Evolutionary conservation across 73 alveolate genomes (phyloP).

Genomic region (Symbiodinium natans): DNA sequence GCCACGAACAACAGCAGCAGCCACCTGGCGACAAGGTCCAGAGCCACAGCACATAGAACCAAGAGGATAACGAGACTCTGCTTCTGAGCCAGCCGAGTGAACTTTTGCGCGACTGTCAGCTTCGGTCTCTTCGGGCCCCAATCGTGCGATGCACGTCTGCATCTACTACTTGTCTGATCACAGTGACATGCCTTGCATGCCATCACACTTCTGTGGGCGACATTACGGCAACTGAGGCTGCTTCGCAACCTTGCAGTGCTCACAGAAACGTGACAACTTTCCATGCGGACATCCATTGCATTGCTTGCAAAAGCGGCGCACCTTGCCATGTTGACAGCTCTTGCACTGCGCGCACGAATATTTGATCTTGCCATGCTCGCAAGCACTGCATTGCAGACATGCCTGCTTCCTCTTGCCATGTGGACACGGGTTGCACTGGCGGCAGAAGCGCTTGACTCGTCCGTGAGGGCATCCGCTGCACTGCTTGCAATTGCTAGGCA

Average conservation of each 20-base stretch:
- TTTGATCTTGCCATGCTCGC: conserved; percentile 67
- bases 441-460: conserved; percentile 72
- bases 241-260: conserved; percentile 35
- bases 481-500: conserved; percentile 47
- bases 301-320: conserved; percentile 32
- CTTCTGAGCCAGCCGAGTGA: no score
- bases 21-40: conserved; percentile 70
- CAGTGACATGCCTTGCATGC: not conserved
- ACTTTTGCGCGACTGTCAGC: no score
- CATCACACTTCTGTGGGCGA: not conserved
- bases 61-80: no score
- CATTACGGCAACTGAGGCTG: not conserved
- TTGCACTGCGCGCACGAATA: conserved; percentile 69
- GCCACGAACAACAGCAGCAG: conserved; percentile 92
- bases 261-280: conserved; percentile 34
- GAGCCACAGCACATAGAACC: not conserved
- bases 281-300: conserved; percentile 91
- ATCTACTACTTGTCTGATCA: no score
- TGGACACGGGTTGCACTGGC: conserved; percentile 72
- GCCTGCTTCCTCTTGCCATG: conserved; percentile 80
- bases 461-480: conserved; percentile 88
- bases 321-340: conserved; percentile 87
- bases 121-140: no score
- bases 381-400: conserved; percentile 63
- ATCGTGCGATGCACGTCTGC: no score